Conservation (phyloP, 371 early-diverging fungal genomes). For the Syncephalastrum sp. region DNA sequence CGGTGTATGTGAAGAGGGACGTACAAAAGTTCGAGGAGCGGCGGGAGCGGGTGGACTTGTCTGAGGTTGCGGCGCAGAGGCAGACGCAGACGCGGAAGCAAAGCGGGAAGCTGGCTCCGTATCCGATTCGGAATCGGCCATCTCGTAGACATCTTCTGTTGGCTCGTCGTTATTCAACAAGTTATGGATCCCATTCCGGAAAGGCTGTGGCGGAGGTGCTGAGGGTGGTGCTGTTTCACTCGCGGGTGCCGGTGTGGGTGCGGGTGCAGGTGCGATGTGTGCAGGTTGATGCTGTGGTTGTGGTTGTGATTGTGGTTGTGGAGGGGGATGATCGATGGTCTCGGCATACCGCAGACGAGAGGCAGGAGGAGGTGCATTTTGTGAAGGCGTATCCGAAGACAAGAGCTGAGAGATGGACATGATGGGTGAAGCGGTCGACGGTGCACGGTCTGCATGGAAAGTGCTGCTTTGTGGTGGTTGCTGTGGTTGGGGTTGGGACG, state of each 20-base stretch:
- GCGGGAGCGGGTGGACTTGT: not conserved
- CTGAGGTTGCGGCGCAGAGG: not conserved
- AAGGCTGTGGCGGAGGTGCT: constrained; percentile 6
- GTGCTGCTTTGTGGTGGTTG: constrained; percentile 9
- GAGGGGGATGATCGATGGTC: constrained; percentile 2
- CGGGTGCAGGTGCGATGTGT: not conserved
- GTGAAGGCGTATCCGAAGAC: constrained; percentile 30
- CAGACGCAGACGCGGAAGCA: not conserved
- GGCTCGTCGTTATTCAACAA: constrained; percentile 28
- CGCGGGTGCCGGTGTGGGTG: constrained; percentile 1
- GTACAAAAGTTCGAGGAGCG: no score
- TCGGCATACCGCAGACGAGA: constrained; percentile 1
- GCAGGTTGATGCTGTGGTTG: not conserved
- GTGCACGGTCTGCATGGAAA: constrained; percentile 9
- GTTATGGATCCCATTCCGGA: constrained; percentile 31
- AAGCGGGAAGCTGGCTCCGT: constrained; percentile 32
- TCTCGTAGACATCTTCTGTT: constrained; percentile 25
- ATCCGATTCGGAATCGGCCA: constrained; percentile 43
- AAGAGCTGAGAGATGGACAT: constrained; percentile 51
- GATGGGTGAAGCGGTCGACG: constrained; percentile 25
- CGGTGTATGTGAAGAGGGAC: no score
- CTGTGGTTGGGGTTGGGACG: not conserved
- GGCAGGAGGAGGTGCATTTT: not conserved
- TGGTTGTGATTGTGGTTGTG: constrained; percentile 1
- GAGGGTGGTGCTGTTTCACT: constrained; percentile 1